Base-by-base conservation (phyloP, 2,329 filamentous ascomycete species). In the Trichocomaceae sp. region DNA sequence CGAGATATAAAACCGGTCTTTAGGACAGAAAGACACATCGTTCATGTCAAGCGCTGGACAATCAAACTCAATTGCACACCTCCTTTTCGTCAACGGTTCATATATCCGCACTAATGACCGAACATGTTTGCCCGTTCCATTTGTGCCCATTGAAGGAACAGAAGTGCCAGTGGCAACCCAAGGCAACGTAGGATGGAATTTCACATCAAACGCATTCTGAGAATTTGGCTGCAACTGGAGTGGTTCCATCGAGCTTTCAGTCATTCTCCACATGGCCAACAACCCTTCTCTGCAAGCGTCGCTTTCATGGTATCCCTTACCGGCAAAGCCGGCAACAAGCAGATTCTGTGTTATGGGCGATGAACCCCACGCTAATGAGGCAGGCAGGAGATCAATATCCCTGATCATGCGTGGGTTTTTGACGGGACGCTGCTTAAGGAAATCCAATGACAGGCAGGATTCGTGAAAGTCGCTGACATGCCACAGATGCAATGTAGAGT, bases 1-100 rank as follows among this genome's bases (percentile, higher is more conserved):
- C 7, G 80, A 79, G 12, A 84, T 69, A 53, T 83, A 71, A 37
- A 76, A 73, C 1, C 77, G 55, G 47, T 72, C 63, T 42, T 62
- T 55, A 1, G 72, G 73, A 55, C 76, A 79, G 60, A 78, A 80
- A 0, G 78, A 70, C 0, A 84, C 70, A 55, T 84, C 81, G 54
- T 84, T 85, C 60, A 85, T 83, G 63, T 85, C 83, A 7, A 76
- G 62, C 0, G 82, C 82, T 22, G 76, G 76, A 60, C 82, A 84
- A 48, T 83, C 77, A 37, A 80, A 73, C 55, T 79, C 76, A 22
- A 78, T 62, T 0, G 67, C 68, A 26, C 63, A 66, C 41, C 65
- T 69, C 53, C 64, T 67, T n/a, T 59, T 60, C 22, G 59, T 62
- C 5, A 70, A 62, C 1, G 74, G 66, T 10, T 79, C 75, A 59